Percentiles rank a stretch among this genome's conserved stretches.
phyloP scores from a whole-genome alignment of 169 alveolate genomes.

The Eimeria necatrix region DNA sequence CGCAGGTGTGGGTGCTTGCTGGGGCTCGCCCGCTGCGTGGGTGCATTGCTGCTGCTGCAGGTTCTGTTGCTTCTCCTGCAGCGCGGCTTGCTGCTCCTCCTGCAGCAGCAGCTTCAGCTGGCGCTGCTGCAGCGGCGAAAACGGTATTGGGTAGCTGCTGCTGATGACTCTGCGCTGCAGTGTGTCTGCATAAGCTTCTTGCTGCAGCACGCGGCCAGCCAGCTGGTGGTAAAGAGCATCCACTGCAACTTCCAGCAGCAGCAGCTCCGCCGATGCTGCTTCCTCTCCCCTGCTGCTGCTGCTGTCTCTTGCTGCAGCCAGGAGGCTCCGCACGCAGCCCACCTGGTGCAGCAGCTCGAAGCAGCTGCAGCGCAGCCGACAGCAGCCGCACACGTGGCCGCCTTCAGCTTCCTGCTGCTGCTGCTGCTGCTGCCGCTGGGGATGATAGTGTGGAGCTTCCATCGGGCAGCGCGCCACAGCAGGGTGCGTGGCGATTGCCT shows the following conservation, averaged over 20 bases:
- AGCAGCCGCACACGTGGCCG: conserved; percentile 54
- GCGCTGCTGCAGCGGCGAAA: conserved; percentile 64
- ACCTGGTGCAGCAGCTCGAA: conserved; percentile 70
- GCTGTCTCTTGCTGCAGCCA: conserved; percentile 64
- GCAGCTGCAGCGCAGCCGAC: conserved; percentile 61
- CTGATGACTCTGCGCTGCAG: conserved; percentile 59
- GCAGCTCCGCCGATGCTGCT: conserved; percentile 38
- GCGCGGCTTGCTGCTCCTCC: conserved; percentile 49
- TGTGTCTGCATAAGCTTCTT: conserved; percentile 31
- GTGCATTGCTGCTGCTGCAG: neutral
- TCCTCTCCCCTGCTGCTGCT: conserved; percentile 40
- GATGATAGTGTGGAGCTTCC: neutral
- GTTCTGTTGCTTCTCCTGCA: neutral
- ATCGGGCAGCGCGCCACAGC: conserved; percentile 48
- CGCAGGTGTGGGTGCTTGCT: neutral
- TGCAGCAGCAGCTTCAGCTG: conserved; percentile 63
- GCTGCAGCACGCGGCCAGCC: conserved; percentile 56
- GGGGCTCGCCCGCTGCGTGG: conserved; percentile 18
- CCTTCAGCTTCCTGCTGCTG: conserved; percentile 29
- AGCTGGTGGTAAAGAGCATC: conserved; percentile 49
- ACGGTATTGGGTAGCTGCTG: conserved; percentile 52
- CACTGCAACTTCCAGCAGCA: conserved; percentile 54
- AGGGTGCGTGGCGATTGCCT: conserved; percentile 5
- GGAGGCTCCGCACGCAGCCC: conserved; percentile 6
- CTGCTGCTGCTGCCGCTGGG: conserved; percentile 56